Evolutionary conservation across 2,329 filamentous ascomycete genomes (phyloP).

Genomic region (Claviceps sp.): DNA sequence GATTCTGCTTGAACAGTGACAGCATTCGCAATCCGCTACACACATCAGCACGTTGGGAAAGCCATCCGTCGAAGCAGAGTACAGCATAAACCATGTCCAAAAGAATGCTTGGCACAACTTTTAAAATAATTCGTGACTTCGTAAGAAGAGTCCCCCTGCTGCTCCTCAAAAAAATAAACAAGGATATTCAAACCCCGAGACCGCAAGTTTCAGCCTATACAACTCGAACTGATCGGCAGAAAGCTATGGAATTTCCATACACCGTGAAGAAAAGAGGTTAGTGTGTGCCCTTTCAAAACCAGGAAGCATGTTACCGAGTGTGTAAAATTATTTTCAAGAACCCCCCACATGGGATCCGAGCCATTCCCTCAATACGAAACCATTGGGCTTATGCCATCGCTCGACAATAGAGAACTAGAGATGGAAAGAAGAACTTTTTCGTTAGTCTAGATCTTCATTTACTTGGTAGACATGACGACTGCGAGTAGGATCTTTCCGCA

Average conservation of each 20-base stretch:
- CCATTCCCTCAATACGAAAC: constrained; percentile 9
- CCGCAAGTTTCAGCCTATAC: constrained; percentile 1
- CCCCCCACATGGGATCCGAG: constrained; percentile 9
- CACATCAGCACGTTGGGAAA: constrained; percentile 3
- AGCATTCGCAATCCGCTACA: not conserved
- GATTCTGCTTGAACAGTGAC: not conserved
- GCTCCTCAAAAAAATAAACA: not conserved
- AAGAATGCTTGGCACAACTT: not conserved
- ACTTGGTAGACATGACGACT: constrained; percentile 76
- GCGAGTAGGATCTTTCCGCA: constrained; percentile 82
- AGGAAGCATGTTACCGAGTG: constrained; percentile 22
- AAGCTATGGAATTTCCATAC: not conserved
- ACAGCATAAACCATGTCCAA: constrained; percentile 4
- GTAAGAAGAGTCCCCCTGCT: not conserved
- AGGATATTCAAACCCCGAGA: not conserved
- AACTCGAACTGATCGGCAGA: constrained; percentile 5
- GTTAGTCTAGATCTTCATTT: constrained; percentile 59
- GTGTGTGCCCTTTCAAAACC: constrained; percentile 24
- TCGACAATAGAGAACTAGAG: constrained; percentile 2
- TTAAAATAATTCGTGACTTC: not conserved
- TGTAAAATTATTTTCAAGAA: constrained; percentile 11
- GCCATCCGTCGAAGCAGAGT: not conserved
- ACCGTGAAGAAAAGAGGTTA: constrained; percentile 22
- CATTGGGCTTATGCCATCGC: not conserved
- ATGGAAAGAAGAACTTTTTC: not conserved